phyloP scores from a whole-genome alignment of 768 basidiomycete species.

The Russula ochroleuca region DNA sequence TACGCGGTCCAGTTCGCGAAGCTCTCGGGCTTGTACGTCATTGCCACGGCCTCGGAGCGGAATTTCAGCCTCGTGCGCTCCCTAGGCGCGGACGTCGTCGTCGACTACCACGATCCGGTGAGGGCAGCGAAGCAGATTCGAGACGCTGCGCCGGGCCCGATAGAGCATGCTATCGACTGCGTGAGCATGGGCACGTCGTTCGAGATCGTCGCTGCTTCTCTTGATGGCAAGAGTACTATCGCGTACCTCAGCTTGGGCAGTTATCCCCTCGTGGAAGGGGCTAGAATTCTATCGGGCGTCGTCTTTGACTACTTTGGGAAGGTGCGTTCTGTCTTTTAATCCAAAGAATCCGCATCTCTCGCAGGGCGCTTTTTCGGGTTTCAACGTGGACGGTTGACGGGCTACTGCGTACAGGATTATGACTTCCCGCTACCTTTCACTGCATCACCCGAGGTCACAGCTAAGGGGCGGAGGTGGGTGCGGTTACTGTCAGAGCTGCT shows the following conservation, averaged over 20 bases:
- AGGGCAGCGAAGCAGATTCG: conserved; percentile 19
- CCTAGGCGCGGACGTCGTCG: conserved; percentile 37
- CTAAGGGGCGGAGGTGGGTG: background rate
- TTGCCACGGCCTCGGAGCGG: conserved; percentile 36
- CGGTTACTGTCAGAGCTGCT: conserved; percentile 16
- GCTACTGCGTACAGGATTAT: conserved; percentile 6
- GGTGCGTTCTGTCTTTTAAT: background rate
- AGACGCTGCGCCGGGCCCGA: conserved; percentile 7
- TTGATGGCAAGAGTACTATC: conserved; percentile 1
- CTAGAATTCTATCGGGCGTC: background rate
- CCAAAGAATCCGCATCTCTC: too few relatives aligned
- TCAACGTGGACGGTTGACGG: too few relatives aligned
- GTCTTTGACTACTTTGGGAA: conserved; percentile 12
- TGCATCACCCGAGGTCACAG: conserved; percentile 3
- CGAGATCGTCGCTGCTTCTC: conserved; percentile 1
- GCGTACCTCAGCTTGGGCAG: background rate
- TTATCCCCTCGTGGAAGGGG: conserved; percentile 2
- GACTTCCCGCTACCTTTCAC: conserved; percentile 12
- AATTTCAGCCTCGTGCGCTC: conserved; percentile 38
- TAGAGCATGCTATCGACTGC: conserved; percentile 9
- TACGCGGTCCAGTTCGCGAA: conserved; percentile 34
- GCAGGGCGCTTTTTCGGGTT: background rate
- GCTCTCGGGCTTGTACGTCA: conserved; percentile 35
- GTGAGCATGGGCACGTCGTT: background rate
- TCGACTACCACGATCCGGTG: conserved; percentile 30